Evolutionary conservation across 169 alveolate genomes (phyloP).

Genomic region (Perkinsus olseni): DNA sequence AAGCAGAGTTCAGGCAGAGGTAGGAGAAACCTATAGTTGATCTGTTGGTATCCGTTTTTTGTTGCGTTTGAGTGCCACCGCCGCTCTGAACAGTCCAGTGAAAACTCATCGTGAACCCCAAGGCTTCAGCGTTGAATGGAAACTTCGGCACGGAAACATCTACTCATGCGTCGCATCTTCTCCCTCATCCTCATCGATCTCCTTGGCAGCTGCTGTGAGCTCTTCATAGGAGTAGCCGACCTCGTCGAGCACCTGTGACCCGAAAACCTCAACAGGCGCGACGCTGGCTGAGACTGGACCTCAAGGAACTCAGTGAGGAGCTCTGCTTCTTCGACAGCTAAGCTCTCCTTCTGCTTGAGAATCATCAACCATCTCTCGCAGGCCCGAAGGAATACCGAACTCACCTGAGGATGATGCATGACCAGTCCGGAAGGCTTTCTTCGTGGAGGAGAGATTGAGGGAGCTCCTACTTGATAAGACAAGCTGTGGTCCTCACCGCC

Average conservation of each 20-base stretch:
- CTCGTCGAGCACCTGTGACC: neutral
- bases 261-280: neutral
- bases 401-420: neutral
- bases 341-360: neutral
- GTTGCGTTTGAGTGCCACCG: too few relatives aligned
- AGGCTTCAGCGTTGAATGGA: neutral
- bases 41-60: too few relatives aligned
- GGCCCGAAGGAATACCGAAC: neutral
- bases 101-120: neutral
- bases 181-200: neutral
- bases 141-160: neutral
- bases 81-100: neutral
- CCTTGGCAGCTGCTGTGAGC: neutral
- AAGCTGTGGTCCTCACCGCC: neutral
- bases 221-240: neutral
- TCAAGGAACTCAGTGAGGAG: neutral
- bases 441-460: neutral
- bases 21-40: too few relatives aligned
- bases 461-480: neutral
- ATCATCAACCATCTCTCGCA: neutral
- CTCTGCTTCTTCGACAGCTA: neutral
- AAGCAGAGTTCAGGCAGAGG: too few relatives aligned
- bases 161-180: neutral
- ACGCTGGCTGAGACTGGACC: neutral
- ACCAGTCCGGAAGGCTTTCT: neutral